phyloP scores from a whole-genome alignment of 768 basidiomycete genomes.

The Tulasnella sp. region DNA sequence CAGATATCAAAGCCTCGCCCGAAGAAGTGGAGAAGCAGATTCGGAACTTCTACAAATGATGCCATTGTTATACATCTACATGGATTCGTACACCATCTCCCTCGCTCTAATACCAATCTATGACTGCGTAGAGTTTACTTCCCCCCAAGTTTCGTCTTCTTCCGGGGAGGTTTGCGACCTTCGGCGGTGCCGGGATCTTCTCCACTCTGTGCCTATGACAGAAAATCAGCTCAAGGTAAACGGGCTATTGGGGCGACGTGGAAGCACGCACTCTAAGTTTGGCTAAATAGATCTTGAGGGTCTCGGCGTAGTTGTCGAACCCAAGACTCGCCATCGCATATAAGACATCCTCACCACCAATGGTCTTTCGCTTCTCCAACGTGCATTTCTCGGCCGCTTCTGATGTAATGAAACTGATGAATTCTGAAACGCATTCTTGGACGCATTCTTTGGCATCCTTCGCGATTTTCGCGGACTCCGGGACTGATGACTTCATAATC shows the following conservation, averaged over 20 bases:
- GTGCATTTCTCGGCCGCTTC: constrained; percentile 95
- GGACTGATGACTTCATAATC: constrained; percentile 92
- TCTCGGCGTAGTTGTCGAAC: constrained; percentile 92
- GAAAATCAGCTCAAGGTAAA: neutral
- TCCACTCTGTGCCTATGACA: neutral
- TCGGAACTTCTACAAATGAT: constrained; percentile 48
- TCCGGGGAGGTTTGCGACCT: constrained; percentile 13
- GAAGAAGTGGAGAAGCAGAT: constrained; percentile 72
- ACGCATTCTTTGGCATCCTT: constrained; percentile 99
- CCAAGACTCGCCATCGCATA: constrained; percentile 91
- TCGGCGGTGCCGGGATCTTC: neutral
- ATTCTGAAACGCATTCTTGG: constrained; percentile 97
- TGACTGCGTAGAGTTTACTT: neutral
- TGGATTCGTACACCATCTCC: neutral
- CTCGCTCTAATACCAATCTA: neutral
- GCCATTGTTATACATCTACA: constrained; percentile 3
- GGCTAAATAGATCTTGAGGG: constrained; percentile 85
- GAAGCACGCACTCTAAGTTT: constrained; percentile 55
- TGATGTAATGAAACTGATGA: constrained; percentile 95
- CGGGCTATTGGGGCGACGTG: neutral
- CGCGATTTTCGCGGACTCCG: constrained; percentile 87
- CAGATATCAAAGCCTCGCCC: constrained; percentile 73
- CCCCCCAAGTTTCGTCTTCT: constrained; percentile 9
- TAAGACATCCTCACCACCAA: constrained; percentile 94
- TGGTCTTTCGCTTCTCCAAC: constrained; percentile 94